A percentile compares a stretch with the other conserved stretches of the same genome.
Evolutionary conservation across 228 moss, liverwort and hornwort genomes (phyloP).

Genomic region (Sphagnum magellanicum): DNA sequence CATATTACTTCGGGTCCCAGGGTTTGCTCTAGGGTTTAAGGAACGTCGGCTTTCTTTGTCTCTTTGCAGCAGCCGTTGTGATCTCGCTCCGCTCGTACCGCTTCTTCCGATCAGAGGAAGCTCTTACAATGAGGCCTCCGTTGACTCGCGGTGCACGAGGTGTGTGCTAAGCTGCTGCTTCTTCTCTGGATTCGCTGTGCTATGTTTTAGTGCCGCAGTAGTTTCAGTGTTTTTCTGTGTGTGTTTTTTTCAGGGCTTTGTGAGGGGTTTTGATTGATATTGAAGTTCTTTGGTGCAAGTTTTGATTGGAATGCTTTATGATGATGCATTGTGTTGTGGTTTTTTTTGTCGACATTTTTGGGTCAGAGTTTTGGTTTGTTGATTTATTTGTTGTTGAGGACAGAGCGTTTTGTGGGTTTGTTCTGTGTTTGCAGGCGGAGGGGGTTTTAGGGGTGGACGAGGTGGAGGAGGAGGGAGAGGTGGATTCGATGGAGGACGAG

Average conservation of each 20-base stretch:
- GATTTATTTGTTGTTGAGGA: too few species aligned
- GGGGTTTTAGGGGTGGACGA: constrained; percentile 25
- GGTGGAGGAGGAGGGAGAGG: constrained; percentile 7
- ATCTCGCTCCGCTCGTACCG: too few species aligned
- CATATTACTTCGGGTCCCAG: too few species aligned
- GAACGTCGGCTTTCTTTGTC: too few species aligned
- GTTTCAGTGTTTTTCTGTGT: neutral
- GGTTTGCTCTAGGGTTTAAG: too few species aligned
- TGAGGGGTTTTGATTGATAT: neutral
- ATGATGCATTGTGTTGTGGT: too few species aligned
- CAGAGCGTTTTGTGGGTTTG: neutral
- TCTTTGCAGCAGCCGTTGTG: too few species aligned
- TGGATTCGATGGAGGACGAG: constrained; percentile 24
- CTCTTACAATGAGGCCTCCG: constrained; percentile 34
- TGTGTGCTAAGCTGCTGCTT: neutral
- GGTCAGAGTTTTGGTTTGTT: too few species aligned
- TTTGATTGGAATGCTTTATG: too few species aligned
- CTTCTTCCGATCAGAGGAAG: neutral
- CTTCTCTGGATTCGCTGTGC: neutral
- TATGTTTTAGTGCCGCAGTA: neutral
- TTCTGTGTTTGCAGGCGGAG: constrained; percentile 17
- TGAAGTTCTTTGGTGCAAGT: neutral
- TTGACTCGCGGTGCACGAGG: constrained; percentile 18
- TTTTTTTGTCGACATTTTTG: too few species aligned
- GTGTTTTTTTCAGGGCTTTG: neutral